phyloP scores from a whole-genome alignment of 192 early-diverging fungal species.

The Spinellus fusiger region DNA sequence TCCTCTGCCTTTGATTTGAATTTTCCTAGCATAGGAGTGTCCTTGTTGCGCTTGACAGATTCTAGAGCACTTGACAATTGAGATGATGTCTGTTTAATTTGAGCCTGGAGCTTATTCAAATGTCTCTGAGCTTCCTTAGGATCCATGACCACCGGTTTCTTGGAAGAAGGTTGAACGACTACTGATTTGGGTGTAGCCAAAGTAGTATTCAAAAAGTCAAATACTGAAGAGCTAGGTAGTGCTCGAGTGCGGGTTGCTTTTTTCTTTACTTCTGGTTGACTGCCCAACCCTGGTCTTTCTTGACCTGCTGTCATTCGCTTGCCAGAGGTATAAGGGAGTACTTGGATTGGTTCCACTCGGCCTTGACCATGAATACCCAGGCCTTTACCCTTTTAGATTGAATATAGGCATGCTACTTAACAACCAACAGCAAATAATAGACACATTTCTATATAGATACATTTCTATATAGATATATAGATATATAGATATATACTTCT shows the following conservation, averaged over 20 bases:
- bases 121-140: not conserved
- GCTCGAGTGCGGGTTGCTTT: not conserved
- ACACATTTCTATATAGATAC: not conserved
- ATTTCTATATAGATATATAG: not conserved
- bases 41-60: conserved; percentile 2
- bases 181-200: not conserved
- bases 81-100: not conserved
- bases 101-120: not conserved
- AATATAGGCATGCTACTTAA: not conserved
- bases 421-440: not conserved
- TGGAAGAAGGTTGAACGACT: not conserved
- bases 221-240: not conserved
- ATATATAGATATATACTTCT: too few species aligned
- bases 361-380: conserved; percentile 7
- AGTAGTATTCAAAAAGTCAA: not conserved
- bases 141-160: not conserved
- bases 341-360: conserved; percentile 3
- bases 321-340: too few species aligned
- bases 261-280: not conserved
- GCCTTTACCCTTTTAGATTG: conserved; percentile 5
- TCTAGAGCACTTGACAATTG: not conserved
- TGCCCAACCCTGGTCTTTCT: conserved; percentile 7
- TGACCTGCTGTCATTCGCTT: not conserved
- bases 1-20: not conserved
- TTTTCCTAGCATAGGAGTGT: not conserved